phyloP scores from a whole-genome alignment of 176 grass and related monocot species.

The Luzula sylvatica region DNA sequence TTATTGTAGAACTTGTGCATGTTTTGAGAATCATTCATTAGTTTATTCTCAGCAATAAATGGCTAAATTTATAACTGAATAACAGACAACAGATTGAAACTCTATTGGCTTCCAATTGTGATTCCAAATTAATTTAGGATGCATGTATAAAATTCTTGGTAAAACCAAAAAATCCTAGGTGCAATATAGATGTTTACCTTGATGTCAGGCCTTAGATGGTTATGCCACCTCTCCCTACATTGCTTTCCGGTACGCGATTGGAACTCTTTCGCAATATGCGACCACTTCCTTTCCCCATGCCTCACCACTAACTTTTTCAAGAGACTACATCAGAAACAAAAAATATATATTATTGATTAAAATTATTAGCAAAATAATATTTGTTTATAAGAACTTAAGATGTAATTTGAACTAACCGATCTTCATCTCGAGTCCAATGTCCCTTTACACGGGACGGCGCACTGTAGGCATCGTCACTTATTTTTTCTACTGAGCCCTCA shows the following conservation, averaged over 20 bases:
- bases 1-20: too few relatives aligned
- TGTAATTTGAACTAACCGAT: slow-evolving; percentile 5
- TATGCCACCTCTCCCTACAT: slow-evolving; percentile 46
- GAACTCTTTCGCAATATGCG: slow-evolving; percentile 23
- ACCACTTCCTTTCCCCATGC: slow-evolving; percentile 30
- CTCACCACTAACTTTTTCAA: slow-evolving; percentile 18
- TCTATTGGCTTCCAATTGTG: too few relatives aligned
- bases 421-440: not conserved
- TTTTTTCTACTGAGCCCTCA: not conserved
- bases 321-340: not conserved
- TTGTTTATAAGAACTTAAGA: not conserved
- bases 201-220: slow-evolving; percentile 41
- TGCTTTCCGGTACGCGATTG: slow-evolving; percentile 36
- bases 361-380: not conserved
- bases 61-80: too few relatives aligned
- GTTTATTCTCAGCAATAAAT: too few relatives aligned
- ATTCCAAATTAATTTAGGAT: too few relatives aligned
- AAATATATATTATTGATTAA: not conserved
- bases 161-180: too few relatives aligned
- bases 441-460: not conserved
- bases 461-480: not conserved
- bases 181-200: too few relatives aligned
- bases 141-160: too few relatives aligned
- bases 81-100: too few relatives aligned
- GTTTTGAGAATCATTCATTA: too few relatives aligned